Evolutionary conservation across 495 filamentous ascomycete species (phyloP).

Genomic region (Lasiosphaeria ovina): DNA sequence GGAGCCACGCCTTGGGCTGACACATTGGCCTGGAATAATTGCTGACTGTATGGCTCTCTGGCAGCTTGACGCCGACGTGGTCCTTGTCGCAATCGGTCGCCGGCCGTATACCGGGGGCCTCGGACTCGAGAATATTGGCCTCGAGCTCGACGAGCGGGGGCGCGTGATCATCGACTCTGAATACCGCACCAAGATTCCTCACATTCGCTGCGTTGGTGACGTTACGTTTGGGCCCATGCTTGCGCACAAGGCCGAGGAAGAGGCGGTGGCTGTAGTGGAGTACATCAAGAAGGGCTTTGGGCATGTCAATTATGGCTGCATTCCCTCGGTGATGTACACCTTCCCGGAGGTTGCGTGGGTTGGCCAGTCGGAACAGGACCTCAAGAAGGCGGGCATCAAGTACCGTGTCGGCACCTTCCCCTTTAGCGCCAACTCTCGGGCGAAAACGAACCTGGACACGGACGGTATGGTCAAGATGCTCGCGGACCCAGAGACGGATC

Average conservation of each 20-base stretch:
- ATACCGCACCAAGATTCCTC: slow-evolving; percentile 94
- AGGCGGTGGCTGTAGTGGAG: slow-evolving; percentile 89
- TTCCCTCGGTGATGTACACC: slow-evolving; percentile 99
- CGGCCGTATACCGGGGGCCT: slow-evolving; percentile 91
- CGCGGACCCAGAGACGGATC: slow-evolving; percentile 93
- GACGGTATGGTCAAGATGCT: slow-evolving; percentile 98
- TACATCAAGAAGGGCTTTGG: slow-evolving; percentile 97
- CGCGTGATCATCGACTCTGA: slow-evolving; percentile 95
- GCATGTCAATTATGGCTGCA: slow-evolving; percentile 98
- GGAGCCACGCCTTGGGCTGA: no score
- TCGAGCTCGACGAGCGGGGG: slow-evolving; percentile 91
- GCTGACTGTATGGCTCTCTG: slow-evolving; percentile 6
- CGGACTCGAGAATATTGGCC: slow-evolving; percentile 86
- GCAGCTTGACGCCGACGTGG: slow-evolving; percentile 90
- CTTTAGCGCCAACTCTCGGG: slow-evolving; percentile 94
- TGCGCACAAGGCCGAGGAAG: slow-evolving; percentile 98
- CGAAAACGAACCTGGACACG: slow-evolving; percentile 97
- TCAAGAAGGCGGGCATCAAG: slow-evolving; percentile 84
- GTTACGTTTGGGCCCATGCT: slow-evolving; percentile 98
- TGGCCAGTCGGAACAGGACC: slow-evolving; percentile 93
- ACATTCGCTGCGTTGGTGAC: slow-evolving; percentile 96
- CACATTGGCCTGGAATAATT: background rate
- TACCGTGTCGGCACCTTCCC: slow-evolving; percentile 93
- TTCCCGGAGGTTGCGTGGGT: slow-evolving; percentile 99
- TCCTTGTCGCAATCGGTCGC: slow-evolving; percentile 94